phyloP scores from a whole-genome alignment of 306 rosid genomes.

The Vigna hirtella region DNA sequence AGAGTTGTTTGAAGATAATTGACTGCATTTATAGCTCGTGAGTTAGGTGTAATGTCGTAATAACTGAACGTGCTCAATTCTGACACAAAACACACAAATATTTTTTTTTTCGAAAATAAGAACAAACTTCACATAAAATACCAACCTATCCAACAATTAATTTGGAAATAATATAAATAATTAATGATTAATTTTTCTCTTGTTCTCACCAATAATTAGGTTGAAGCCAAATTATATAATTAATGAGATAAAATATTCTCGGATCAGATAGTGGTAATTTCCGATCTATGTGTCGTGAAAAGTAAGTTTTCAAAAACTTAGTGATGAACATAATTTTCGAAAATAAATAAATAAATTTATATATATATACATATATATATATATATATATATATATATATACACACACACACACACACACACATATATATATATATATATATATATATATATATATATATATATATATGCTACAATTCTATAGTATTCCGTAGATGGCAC shows the following conservation, averaged over 20 bases:
- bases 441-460: no score
- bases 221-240: background rate
- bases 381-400: no score
- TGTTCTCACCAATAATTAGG: background rate
- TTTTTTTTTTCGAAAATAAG: background rate
- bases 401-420: accelerated
- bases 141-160: background rate
- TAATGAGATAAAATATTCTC: background rate
- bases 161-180: background rate
- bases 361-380: no score
- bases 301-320: background rate
- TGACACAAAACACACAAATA: background rate
- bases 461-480: no score
- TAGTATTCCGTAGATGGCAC: background rate
- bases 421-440: no score
- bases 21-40: background rate
- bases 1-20: background rate
- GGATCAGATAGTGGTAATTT: no score
- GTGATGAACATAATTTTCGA: no score
- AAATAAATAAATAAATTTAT: no score
- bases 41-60: background rate
- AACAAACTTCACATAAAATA: background rate
- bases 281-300: background rate
- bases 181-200: background rate
- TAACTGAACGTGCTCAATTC: background rate